Evolutionary conservation across 257 asterid genomes (phyloP).

Genomic region (Penstemon eatonii): DNA sequence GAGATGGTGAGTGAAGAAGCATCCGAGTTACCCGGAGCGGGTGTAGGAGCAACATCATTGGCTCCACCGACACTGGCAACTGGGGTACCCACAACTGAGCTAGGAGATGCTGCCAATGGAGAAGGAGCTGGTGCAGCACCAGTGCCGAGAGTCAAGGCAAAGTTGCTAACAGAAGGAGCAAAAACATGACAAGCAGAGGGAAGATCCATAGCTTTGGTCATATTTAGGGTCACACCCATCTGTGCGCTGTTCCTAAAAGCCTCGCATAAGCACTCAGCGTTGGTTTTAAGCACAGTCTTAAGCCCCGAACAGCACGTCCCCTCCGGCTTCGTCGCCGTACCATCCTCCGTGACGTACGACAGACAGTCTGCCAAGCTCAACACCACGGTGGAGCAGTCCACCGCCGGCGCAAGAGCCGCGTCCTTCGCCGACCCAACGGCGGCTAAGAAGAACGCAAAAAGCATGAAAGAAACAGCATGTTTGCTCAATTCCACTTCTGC

Average conservation of each 20-base stretch:
- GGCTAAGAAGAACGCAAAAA: slow-evolving; percentile 4
- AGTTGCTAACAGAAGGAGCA: slow-evolving; percentile 66
- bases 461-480: slow-evolving; percentile 20
- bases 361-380: slow-evolving; percentile 76
- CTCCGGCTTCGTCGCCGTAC: slow-evolving; percentile 63
- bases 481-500: no score
- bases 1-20: slow-evolving; percentile 37
- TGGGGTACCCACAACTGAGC: slow-evolving; percentile 40
- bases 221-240: slow-evolving; percentile 68
- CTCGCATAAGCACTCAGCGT: slow-evolving; percentile 77
- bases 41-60: slow-evolving; percentile 40
- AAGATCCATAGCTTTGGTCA: slow-evolving; percentile 69
- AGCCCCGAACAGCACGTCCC: slow-evolving; percentile 80
- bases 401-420: slow-evolving; percentile 76
- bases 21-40: slow-evolving; percentile 45
- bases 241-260: slow-evolving; percentile 79
- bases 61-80: slow-evolving; percentile 5
- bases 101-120: slow-evolving; percentile 54
- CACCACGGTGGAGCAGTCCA: slow-evolving; percentile 62
- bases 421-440: slow-evolving; percentile 38
- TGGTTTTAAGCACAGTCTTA: slow-evolving; percentile 64
- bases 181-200: slow-evolving; percentile 85
- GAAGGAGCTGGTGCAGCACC: slow-evolving; percentile 65
- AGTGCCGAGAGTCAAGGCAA: slow-evolving; percentile 48
- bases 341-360: slow-evolving; percentile 61